Conservation (phyloP, 805 yeast species). For the Cyberlindnera meyerae region DNA sequence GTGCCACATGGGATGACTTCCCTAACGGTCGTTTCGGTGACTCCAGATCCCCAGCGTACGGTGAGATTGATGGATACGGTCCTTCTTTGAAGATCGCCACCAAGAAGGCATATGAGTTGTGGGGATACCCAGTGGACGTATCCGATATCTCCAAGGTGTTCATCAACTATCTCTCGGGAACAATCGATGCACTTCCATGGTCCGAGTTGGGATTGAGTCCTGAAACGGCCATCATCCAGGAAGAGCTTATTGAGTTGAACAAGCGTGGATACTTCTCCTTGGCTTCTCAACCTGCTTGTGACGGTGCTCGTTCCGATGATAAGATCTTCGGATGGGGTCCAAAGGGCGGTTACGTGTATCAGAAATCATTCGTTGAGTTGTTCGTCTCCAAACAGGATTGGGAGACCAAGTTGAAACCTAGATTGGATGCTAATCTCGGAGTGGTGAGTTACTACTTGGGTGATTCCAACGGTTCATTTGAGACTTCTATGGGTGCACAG, state of each 20-base stretch:
- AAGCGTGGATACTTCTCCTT: constrained; percentile 74
- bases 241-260: constrained; percentile 77
- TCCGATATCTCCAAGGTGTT: constrained; percentile 64
- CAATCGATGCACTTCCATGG: constrained; percentile 84
- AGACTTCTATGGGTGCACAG: constrained; percentile 51
- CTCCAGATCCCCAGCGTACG: constrained; percentile 93
- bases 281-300: constrained; percentile 94
- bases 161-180: constrained; percentile 66
- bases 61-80: constrained; percentile 97
- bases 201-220: constrained; percentile 79
- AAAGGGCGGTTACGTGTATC: constrained; percentile 84
- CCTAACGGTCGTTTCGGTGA: constrained; percentile 96
- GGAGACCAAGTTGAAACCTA: constrained; percentile 50
- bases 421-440: constrained; percentile 36
- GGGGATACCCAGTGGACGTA: constrained; percentile 71
- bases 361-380: constrained; percentile 89
- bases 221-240: constrained; percentile 91
- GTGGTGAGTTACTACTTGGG: constrained; percentile 72
- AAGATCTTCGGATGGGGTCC: constrained; percentile 94
- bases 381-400: constrained; percentile 73
- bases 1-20: constrained; percentile 96
- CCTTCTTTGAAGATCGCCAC: constrained; percentile 77
- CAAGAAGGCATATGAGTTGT: constrained; percentile 58
- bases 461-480: constrained; percentile 51
- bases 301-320: constrained; percentile 74